Evolutionary conservation across 2,329 filamentous ascomycete genomes (phyloP).

Genomic region (Aspergillus puulaauensis): DNA sequence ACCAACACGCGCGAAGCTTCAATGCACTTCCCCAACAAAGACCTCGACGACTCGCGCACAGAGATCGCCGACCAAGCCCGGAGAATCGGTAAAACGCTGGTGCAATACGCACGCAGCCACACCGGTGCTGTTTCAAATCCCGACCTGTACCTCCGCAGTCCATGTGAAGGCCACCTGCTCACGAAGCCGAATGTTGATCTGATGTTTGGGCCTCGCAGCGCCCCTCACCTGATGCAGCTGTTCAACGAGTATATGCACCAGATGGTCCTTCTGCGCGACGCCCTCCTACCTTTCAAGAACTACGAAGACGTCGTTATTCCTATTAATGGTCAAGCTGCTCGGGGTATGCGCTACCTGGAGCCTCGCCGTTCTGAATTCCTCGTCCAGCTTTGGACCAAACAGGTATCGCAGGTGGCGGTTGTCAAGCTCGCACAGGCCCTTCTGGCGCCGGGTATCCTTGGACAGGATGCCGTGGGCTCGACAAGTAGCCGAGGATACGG

Average conservation of each 20-base stretch:
- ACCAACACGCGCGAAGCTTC: constrained; percentile 20
- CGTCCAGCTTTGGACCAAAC: constrained; percentile 15
- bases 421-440: constrained; percentile 14
- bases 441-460: constrained; percentile 8
- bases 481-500: constrained; percentile 15
- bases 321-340: neutral
- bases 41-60: constrained; percentile 10
- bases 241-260: constrained; percentile 27
- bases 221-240: constrained; percentile 23
- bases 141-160: constrained; percentile 17
- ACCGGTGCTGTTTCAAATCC: constrained; percentile 1
- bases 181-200: constrained; percentile 18
- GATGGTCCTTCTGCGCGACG: constrained; percentile 23
- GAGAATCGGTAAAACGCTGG: constrained; percentile 16
- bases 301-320: constrained; percentile 22
- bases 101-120: constrained; percentile 15
- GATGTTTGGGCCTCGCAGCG: constrained; percentile 20
- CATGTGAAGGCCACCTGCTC: constrained; percentile 23
- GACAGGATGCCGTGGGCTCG: neutral
- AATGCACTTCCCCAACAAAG: constrained; percentile 5
- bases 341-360: constrained; percentile 20
- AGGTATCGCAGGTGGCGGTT: constrained; percentile 12
- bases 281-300: constrained; percentile 21
- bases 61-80: constrained; percentile 19
- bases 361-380: constrained; percentile 13